These are phyloP conservation scores for Multifurca ochricompacta DNA, from an alignment of 768 basidiomycete species.

Conservation along the genomic window DNA sequence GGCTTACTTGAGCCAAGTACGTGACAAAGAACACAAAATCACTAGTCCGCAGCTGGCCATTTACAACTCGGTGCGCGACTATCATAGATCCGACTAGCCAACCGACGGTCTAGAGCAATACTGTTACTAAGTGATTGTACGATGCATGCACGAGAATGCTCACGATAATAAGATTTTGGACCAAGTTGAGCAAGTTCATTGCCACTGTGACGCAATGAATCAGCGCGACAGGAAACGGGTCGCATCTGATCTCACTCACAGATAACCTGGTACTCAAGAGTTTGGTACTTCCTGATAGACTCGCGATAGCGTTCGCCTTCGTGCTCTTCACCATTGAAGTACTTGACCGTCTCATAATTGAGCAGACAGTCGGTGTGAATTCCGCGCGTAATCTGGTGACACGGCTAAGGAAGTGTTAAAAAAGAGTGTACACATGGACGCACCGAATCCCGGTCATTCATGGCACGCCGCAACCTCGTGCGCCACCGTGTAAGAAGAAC, in stretches of 20 bases:
- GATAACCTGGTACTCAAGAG: conserved; percentile 64
- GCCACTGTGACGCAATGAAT: conserved; percentile 37
- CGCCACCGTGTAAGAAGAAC: conserved; percentile 63
- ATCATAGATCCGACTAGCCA: conserved; percentile 77
- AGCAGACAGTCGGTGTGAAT: conserved; percentile 78
- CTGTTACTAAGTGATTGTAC: background rate
- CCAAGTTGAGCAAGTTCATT: conserved; percentile 65
- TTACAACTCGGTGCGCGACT: conserved; percentile 61
- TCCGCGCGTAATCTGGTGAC: conserved; percentile 55
- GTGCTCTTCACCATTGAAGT: conserved; percentile 80
- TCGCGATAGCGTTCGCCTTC: conserved; percentile 64
- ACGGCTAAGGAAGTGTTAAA: background rate
- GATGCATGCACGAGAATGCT: conserved; percentile 22
- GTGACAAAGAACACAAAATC: conserved; percentile 77
- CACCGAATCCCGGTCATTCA: conserved; percentile 79
- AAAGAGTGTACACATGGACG: conserved; percentile 23
- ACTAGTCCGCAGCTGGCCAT: conserved; percentile 42
- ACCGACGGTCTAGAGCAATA: conserved; percentile 49
- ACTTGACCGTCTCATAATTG: conserved; percentile 83
- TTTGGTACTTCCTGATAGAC: conserved; percentile 69
- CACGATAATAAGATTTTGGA: conserved; percentile 78
- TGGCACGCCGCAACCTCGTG: conserved; percentile 63
- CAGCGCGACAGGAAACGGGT: background rate
- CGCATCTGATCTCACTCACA: conserved; percentile 34
- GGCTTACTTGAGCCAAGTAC: conserved; percentile 66